A percentile compares a stretch with the other conserved stretches of the same genome.
phyloP scores from a whole-genome alignment of 352 stramenopile species.

The Phytophthora boehmeriae region DNA sequence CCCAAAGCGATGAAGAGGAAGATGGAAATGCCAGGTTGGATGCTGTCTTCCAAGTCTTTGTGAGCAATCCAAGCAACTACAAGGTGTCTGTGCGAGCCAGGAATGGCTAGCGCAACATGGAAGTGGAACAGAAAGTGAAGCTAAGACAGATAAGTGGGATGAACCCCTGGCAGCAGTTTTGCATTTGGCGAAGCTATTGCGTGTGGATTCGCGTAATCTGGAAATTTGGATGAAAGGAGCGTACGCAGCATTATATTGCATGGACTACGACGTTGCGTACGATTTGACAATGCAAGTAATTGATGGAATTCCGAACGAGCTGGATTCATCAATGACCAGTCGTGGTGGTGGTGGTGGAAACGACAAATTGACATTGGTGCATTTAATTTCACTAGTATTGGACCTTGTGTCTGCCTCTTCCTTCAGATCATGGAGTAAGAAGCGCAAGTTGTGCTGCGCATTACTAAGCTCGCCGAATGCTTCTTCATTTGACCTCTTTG shows the following conservation, averaged over 20 bases:
- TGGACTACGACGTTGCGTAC: slow-evolving; percentile 67
- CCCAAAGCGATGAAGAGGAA: slow-evolving; percentile 13
- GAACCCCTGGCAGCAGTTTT: slow-evolving; percentile 53
- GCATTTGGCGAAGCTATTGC: slow-evolving; percentile 56
- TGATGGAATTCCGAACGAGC: slow-evolving; percentile 21
- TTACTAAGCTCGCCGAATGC: slow-evolving; percentile 38
- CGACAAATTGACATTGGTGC: slow-evolving; percentile 38
- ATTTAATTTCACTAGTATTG: slow-evolving; percentile 67
- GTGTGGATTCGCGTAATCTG: slow-evolving; percentile 40
- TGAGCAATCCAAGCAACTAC: slow-evolving; percentile 72
- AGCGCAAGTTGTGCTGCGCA: slow-evolving; percentile 45
- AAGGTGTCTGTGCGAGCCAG: slow-evolving; percentile 45
- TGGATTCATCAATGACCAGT: slow-evolving; percentile 2
- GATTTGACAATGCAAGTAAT: slow-evolving; percentile 51
- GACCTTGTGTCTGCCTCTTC: slow-evolving; percentile 69
- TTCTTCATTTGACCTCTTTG: slow-evolving; percentile 43
- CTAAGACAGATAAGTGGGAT: slow-evolving; percentile 9
- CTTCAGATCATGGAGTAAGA: slow-evolving; percentile 68
- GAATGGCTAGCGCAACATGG: slow-evolving; percentile 49
- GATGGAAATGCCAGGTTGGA: slow-evolving; percentile 38
- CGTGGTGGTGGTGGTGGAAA: slow-evolving; percentile 7
- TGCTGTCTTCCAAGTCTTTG: slow-evolving; percentile 57
- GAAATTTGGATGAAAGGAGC: slow-evolving; percentile 69
- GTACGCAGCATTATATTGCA: slow-evolving; percentile 70
- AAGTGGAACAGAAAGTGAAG: slow-evolving; percentile 4